Evolutionary conservation across 1,139 yeast genomes (phyloP).

Genomic region (Suhomyces terraborum): DNA sequence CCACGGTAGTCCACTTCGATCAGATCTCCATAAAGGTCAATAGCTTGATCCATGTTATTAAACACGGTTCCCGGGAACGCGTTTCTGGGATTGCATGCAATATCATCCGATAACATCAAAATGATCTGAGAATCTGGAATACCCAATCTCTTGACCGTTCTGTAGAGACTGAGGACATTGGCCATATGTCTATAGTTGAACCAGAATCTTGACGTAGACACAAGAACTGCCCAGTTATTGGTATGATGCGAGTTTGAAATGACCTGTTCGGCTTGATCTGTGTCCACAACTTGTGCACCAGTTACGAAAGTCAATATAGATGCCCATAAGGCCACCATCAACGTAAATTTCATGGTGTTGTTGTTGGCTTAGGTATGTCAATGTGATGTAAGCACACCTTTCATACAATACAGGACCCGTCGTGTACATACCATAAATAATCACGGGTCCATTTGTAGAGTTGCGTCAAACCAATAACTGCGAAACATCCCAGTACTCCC

Average conservation of each 20-base stretch:
- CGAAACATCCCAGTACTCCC: too few species aligned
- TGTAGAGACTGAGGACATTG: slow-evolving; percentile 86
- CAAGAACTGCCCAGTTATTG: slow-evolving; percentile 93
- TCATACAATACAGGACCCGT: background rate
- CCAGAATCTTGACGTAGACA: slow-evolving; percentile 96
- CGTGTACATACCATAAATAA: too few species aligned
- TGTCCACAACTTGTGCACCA: slow-evolving; percentile 16
- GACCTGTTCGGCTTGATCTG: slow-evolving; percentile 27
- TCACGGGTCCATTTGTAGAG: too few species aligned
- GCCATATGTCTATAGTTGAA: slow-evolving; percentile 98
- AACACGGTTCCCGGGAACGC: slow-evolving; percentile 96
- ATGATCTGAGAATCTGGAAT: slow-evolving; percentile 98
- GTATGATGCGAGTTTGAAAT: slow-evolving; percentile 55
- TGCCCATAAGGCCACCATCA: slow-evolving; percentile 7
- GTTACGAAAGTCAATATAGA: slow-evolving; percentile 7
- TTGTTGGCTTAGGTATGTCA: background rate
- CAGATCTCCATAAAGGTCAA: slow-evolving; percentile 90
- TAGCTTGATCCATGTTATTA: slow-evolving; percentile 91
- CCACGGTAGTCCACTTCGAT: slow-evolving; percentile 97
- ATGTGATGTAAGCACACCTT: slow-evolving; percentile 1
- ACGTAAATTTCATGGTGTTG: slow-evolving; percentile 13
- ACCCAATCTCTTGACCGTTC: slow-evolving; percentile 93
- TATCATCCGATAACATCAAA: slow-evolving; percentile 93
- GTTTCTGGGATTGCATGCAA: slow-evolving; percentile 95
- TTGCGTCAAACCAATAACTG: too few species aligned